Percentiles rank a stretch among this genome's conserved stretches.
Conservation (phyloP, 2,329 filamentous ascomycete species). For the Raffaelea albimanens region DNA sequence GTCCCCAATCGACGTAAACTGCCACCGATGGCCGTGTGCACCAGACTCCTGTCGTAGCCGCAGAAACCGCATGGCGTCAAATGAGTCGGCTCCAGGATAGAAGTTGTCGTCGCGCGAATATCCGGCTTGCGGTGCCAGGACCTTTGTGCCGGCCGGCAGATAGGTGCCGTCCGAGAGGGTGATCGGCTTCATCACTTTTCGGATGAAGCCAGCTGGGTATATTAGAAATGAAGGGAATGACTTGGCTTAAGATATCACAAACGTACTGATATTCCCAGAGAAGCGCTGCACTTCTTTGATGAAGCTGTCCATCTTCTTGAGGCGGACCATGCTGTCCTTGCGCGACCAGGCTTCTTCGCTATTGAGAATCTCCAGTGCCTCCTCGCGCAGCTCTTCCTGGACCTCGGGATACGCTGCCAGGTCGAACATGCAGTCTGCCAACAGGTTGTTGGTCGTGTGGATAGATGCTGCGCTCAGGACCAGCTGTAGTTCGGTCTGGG, state of each 20-base stretch:
- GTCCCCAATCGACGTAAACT: constrained; percentile 32
- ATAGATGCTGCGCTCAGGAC: constrained; percentile 34
- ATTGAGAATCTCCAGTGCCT: constrained; percentile 32
- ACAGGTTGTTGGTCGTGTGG: constrained; percentile 33
- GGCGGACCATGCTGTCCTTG: constrained; percentile 32
- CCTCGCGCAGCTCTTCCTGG: constrained; percentile 37
- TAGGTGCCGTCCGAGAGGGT: constrained; percentile 34
- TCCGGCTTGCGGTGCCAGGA: constrained; percentile 30
- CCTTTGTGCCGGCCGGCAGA: constrained; percentile 31
- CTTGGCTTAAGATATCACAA: neutral
- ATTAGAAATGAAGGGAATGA: neutral
- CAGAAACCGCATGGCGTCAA: constrained; percentile 42
- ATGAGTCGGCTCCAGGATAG: constrained; percentile 30
- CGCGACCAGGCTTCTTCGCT: constrained; percentile 30
- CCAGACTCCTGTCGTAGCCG: constrained; percentile 28
- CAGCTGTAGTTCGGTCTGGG: constrained; percentile 33
- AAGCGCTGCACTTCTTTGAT: constrained; percentile 34
- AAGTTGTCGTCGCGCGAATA: constrained; percentile 30
- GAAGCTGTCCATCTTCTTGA: constrained; percentile 39
- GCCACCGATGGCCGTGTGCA: constrained; percentile 29
- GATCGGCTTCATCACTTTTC: constrained; percentile 35
- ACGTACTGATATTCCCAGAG: constrained; percentile 32
- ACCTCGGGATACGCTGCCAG: constrained; percentile 36
- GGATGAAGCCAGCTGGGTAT: constrained; percentile 31
- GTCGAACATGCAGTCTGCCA: constrained; percentile 41